Evolutionary conservation across 2,329 filamentous ascomycete species (phyloP), one percentile per base, ranked within the genome.

Genomic region (Sporothrix pseudoabietina): DNA sequence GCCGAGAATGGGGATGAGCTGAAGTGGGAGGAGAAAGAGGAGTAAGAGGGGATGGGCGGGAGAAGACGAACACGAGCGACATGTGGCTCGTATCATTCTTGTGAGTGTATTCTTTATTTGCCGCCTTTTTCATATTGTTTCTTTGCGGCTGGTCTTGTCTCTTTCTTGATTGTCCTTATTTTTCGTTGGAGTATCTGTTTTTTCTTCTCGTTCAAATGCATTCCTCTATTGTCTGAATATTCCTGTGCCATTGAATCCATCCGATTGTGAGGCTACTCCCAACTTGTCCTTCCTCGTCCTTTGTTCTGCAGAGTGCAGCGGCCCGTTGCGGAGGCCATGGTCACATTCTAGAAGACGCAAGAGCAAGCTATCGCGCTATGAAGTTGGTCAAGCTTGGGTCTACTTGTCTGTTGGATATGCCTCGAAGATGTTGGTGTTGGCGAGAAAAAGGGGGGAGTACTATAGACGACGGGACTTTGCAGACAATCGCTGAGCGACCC

Each of bases 131-230:
- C 57, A 49, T 65, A 7, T 4, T n/a, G 19, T 57, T 22, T 66
- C 26, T 55, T 5, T 57, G 9, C 44, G 14, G 35, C 16, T 26
- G 70, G 55, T 55, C 52, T 59, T 49, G 39, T 57, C 39, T 54
- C 55, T 47, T 70, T 54, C 59, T 55, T 55, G 16, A 35, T 35
- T 35, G 35, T 35, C 32, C 55, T 69, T 63, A 54, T 52, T 39
- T 57, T 55, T 69, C 26, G 16, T 71, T 66, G 61, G 71, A 66
- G 71, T 72, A 68, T 68, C 44, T 68, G 71, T 26, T 71, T 68
- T 26, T 16, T 68, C 10, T 14, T 57, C 55, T 68, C n/a, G n/a
- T 68, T 39, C 66, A 55, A 72, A 55, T 66, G n/a, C 71, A 65
- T 54, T 54, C 12, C 32, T 39, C 6, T n/a, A n/a, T 35, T 35